These are phyloP conservation scores for Hypoxylon sp. DNA, from an alignment of 2,329 filamentous ascomycete species.

Conservation along the genomic window DNA sequence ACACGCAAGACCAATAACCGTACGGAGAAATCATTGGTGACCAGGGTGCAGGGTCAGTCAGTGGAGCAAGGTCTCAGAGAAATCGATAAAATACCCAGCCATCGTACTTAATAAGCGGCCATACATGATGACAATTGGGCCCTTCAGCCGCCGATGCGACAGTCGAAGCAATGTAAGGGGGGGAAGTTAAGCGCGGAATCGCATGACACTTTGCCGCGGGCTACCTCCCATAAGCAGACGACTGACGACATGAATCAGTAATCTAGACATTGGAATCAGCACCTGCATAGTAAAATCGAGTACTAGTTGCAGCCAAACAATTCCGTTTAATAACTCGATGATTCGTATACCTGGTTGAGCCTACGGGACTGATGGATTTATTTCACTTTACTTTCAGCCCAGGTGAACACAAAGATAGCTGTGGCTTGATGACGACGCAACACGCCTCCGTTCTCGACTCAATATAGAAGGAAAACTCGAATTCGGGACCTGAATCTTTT, in stretches of 20 bases:
- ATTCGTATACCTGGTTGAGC: neutral
- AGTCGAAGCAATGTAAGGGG: slow-evolving; percentile 24
- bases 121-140: slow-evolving; percentile 36
- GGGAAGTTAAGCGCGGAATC: slow-evolving; percentile 37
- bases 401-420: slow-evolving; percentile 9
- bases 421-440: slow-evolving; percentile 20
- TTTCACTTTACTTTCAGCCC: slow-evolving; percentile 2
- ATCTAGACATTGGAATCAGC: slow-evolving; percentile 14
- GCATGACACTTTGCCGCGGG: slow-evolving; percentile 38
- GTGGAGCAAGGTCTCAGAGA: slow-evolving; percentile 37
- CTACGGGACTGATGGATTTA: slow-evolving; percentile 6
- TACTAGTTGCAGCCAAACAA: slow-evolving; percentile 1
- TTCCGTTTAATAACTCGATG: neutral
- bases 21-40: slow-evolving; percentile 39
- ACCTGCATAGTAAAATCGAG: slow-evolving; percentile 28
- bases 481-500: neutral
- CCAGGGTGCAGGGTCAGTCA: slow-evolving; percentile 21
- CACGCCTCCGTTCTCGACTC: slow-evolving; percentile 7
- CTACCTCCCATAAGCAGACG: slow-evolving; percentile 24
- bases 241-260: neutral
- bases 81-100: slow-evolving; percentile 22
- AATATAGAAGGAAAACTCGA: neutral
- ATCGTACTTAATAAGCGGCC: slow-evolving; percentile 38
- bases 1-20: slow-evolving; percentile 37
- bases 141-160: slow-evolving; percentile 41